Evolutionary conservation across 2,329 filamentous ascomycete species (phyloP), one percentile per base, ranked within the genome.

Genomic region (Pyrenochaeta sp.): DNA sequence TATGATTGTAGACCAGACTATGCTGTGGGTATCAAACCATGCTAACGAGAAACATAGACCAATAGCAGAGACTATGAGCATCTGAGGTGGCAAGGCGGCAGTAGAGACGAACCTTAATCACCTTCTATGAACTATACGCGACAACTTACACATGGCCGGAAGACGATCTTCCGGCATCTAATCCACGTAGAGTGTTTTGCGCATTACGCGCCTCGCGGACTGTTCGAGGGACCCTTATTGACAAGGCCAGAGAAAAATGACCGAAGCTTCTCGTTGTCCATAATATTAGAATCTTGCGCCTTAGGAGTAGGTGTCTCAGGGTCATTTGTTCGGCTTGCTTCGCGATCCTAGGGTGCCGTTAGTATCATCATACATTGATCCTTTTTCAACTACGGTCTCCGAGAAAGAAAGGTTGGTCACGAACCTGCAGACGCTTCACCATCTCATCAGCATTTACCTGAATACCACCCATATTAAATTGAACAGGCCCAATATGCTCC

Each of bases 391-490:
- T 12, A 31, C 41, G n/a, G 43, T 29, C 11, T 18, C 29, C 20
- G 27, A 18, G 18, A 44, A 15, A 14, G 15, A 27, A 17, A 30
- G 23, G 33, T 11, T 12, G 2, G 18, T 7, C n/a, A 51, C 64
- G 32, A 78, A 94, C 91, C 85, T 92, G 93, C 56, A 96, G 81
- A 66, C 90, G 86, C 75, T 92, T 90, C 52, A 97, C 79, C 90
- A 96, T 95, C 68, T 97, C 92, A 70, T 97, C 93, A 7, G 92
- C 92, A 76, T 97, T 92, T 27, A 97, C 91, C 72, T 97, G 92
- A 59, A 99, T 97, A 47, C 95, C 95, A 36, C 95, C 95, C 84
- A 99, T 95, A 74, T 99, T 99, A 79, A 98, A 97, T 71, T 97
- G 92, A 60, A 97, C 92, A 0, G 93, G 92, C 0, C 93, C 93